Conservation (phyloP, 257 asterid species). For the Solanum paucissectum region DNA sequence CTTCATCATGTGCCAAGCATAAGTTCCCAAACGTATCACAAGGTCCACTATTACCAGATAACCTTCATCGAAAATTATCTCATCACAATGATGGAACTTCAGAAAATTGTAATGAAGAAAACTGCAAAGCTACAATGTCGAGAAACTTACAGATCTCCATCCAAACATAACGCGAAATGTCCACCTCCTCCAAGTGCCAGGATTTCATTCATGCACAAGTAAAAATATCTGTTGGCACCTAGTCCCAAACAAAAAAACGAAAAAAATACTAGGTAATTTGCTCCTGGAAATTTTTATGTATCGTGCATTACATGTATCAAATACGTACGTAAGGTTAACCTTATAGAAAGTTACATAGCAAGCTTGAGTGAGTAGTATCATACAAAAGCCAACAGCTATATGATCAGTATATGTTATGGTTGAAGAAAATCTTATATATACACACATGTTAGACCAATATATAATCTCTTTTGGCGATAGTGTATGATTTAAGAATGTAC, state of each 20-base stretch:
- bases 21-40: constrained; percentile 87
- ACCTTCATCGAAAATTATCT: constrained; percentile 21
- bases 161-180: constrained; percentile 69
- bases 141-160: constrained; percentile 76
- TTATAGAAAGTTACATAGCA: not conserved
- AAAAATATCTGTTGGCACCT: constrained; percentile 90
- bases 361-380: not conserved
- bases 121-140: not conserved
- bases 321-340: not conserved
- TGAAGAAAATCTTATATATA: not conserved
- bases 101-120: not conserved
- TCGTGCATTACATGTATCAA: not conserved
- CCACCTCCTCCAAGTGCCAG: constrained; percentile 97
- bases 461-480: not conserved
- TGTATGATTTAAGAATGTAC: not conserved
- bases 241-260: not conserved
- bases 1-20: constrained; percentile 78
- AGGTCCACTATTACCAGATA: constrained; percentile 83
- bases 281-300: not conserved
- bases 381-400: not conserved
- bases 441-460: not conserved
- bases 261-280: not conserved
- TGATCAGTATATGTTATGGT: not conserved
- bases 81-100: not conserved
- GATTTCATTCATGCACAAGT: constrained; percentile 73